A percentile compares a stretch with the other conserved stretches of the same genome.
These are phyloP conservation scores for Taxillus chinensis DNA, from an alignment of 164 flowering plant genomes.

Conservation along the genomic window DNA sequence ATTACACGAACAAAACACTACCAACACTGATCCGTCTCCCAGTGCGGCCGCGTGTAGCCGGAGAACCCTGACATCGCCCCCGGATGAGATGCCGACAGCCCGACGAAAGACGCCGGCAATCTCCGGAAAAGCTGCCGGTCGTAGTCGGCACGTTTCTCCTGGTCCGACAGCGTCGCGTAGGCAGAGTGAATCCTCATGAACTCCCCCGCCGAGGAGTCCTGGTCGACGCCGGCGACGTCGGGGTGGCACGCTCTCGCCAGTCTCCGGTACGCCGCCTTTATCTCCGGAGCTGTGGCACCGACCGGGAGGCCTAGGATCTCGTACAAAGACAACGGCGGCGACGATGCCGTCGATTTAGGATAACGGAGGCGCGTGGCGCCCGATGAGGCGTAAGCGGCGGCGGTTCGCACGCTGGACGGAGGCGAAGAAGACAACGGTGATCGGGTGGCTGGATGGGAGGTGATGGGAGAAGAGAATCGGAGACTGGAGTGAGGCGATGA, in stretches of 20 bases:
- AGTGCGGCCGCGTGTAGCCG: not conserved
- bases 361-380: not conserved
- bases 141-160: slow-evolving; percentile 44
- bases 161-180: slow-evolving; percentile 47
- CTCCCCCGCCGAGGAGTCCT: slow-evolving; percentile 26
- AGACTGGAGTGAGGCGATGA: not conserved
- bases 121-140: slow-evolving; percentile 22
- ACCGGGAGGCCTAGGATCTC: slow-evolving; percentile 35
- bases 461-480: not conserved
- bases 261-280: slow-evolving; percentile 47
- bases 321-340: slow-evolving; percentile 28
- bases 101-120: not conserved
- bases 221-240: slow-evolving; percentile 28
- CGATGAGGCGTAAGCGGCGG: slow-evolving; percentile 9
- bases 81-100: not conserved
- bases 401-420: not conserved
- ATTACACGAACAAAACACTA: not conserved
- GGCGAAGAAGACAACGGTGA: not conserved
- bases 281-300: slow-evolving; percentile 34
- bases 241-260: slow-evolving; percentile 48
- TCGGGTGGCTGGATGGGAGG: not conserved
- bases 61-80: not conserved
- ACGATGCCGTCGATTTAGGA: slow-evolving; percentile 6
- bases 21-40: slow-evolving; percentile 4
- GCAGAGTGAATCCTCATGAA: slow-evolving; percentile 45